Evolutionary conservation across 2,329 filamentous ascomycete genomes (phyloP), one percentile per base, ranked within the genome.

Genomic region (Hypoxylon sp.): DNA sequence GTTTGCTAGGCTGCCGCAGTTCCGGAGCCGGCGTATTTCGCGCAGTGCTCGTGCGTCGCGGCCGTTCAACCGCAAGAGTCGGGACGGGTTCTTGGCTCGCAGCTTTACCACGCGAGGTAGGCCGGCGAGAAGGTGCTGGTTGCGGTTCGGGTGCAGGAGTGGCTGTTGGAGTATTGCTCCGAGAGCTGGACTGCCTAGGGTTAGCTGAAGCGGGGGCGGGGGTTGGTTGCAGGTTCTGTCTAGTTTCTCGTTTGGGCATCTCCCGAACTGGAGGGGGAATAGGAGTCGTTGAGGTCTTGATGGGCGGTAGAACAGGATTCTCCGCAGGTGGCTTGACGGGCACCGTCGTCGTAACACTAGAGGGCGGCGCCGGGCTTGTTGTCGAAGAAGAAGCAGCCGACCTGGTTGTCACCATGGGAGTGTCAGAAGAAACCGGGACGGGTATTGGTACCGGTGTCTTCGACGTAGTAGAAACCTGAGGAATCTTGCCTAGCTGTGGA

Each of bases 21-120:
- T 87, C 86, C 8, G 86, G 86, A 8, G 81, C 86, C 10, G 87
- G 87, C 1, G 87, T 89, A 73, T 86, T 88, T 65, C 86, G 83
- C 60, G 86, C 85, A 24, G 86, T 88, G 74, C 87, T 89, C 62
- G 86, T 76, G 63, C 87, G 85, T 54, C 87, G 84, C 67, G 86
- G 81, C 51, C 87, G 82, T 64, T 89, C 87, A 52, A 81, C 79
- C 19, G 84, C 86, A 65, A 87, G 78, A 17, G 83, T 84, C 47
- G 80, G 74, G 68, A 81, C 80, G 42, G 84, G 84, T 72, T 88
- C 86, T 74, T 85, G 83, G 72, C 84, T 87, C 65, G 80, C 75
- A 63, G 84, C 82, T 73, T 87, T 86, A 44, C 86, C 86, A 76
- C 86, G 82, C 47, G 86, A 88, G 33, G 79, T 77, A 2, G 86